phyloP scores from a whole-genome alignment of 148 eudicot genomes.

The Vaccinium macrocarpon region DNA sequence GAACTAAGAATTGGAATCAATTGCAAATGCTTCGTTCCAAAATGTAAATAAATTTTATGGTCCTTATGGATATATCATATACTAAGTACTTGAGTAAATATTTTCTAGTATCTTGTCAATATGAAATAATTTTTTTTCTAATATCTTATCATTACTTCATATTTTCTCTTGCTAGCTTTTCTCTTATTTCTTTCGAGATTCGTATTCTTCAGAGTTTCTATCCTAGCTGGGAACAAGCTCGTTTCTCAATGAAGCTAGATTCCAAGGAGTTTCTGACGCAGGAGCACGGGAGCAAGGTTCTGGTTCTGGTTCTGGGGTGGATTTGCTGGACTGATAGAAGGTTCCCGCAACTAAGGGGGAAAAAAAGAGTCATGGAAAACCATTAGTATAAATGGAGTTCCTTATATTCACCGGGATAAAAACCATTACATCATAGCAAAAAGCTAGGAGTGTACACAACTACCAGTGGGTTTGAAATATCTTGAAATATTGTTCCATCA shows the following conservation, averaged over 20 bases:
- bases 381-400: not conserved
- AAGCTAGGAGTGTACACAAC: not conserved
- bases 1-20: not conserved
- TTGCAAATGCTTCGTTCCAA: not conserved
- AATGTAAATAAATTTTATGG: not conserved
- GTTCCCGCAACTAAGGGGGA: not conserved
- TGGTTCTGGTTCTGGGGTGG: too few relatives aligned
- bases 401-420: not conserved
- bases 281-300: not conserved
- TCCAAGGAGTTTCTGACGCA: not conserved
- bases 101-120: not conserved
- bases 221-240: not conserved
- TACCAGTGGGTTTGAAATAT: too few relatives aligned
- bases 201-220: not conserved
- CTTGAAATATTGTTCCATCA: too few relatives aligned
- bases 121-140: not conserved
- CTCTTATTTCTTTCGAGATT: not conserved
- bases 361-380: not conserved
- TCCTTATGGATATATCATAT: not conserved
- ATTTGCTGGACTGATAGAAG: not conserved
- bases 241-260: not conserved
- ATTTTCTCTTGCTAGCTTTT: not conserved
- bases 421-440: not conserved
- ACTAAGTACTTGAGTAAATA: not conserved
- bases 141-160: not conserved